A percentile compares a stretch with the other conserved stretches of the same genome.
Conservation (phyloP, 163 green algal genomes). For the Trebouxia gelatinosa region DNA sequence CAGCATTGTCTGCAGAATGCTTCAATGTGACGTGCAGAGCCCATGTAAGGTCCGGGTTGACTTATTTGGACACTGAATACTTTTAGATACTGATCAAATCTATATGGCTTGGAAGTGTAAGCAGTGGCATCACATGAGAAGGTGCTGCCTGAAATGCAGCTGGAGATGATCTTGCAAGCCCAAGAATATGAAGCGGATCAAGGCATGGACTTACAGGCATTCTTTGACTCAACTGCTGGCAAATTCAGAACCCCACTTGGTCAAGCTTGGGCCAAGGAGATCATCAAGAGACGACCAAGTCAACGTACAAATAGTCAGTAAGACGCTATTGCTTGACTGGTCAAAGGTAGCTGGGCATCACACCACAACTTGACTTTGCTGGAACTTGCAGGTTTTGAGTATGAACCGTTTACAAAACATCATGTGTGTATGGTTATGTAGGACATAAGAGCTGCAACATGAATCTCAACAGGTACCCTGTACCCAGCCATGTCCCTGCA, state of each 20-base stretch:
- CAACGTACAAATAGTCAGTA: background rate
- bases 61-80: background rate
- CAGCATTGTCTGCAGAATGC: too few relatives aligned
- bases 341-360: background rate
- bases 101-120: background rate
- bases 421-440: background rate
- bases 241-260: slow-evolving; percentile 70
- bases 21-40: background rate
- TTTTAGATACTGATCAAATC: background rate
- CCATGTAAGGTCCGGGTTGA: background rate
- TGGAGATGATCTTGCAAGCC: slow-evolving; percentile 94
- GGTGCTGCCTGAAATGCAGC: slow-evolving; percentile 33
- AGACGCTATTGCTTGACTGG: background rate
- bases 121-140: background rate
- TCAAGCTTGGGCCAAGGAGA: slow-evolving; percentile 53
- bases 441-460: background rate
- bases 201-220: slow-evolving; percentile 73
- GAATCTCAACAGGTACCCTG: background rate
- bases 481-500: too few relatives aligned
- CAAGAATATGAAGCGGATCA: slow-evolving; percentile 75
- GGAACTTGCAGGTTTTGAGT: background rate
- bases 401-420: background rate
- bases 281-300: slow-evolving; percentile 36
- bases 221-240: slow-evolving; percentile 81
- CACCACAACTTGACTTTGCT: background rate